phyloP scores from a whole-genome alignment of 176 grass and related monocot genomes.

The Thinopyrum elongatum region DNA sequence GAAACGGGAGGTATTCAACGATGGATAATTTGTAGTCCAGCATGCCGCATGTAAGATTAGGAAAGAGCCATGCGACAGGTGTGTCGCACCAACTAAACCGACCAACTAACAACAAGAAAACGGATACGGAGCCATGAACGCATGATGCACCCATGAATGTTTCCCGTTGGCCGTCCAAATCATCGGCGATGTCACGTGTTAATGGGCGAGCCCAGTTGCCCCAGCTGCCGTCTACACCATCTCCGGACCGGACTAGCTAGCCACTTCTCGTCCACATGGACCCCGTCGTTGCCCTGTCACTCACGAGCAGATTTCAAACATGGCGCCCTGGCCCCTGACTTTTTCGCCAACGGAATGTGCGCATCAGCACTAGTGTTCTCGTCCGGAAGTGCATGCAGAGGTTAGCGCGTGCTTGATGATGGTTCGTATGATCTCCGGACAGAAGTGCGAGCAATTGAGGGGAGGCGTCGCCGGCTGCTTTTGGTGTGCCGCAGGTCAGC shows the following conservation, averaged over 20 bases:
- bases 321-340: no score
- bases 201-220: not conserved
- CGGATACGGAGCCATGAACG: not conserved
- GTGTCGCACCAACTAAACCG: not conserved
- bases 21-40: not conserved
- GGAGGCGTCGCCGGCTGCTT: no score
- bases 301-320: no score
- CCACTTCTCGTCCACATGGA: no score
- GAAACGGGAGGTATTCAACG: not conserved
- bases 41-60: not conserved
- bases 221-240: not conserved
- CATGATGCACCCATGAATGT: not conserved
- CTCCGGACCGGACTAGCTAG: not conserved
- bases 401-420: no score
- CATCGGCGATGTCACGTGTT: not conserved
- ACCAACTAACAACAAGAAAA: not conserved
- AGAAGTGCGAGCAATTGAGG: no score
- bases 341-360: no score
- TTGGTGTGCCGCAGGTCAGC: no score
- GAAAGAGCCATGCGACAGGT: not conserved
- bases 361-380: no score
- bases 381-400: no score
- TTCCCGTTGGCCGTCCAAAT: slow-evolving; percentile 21
- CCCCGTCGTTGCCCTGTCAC: no score
- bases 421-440: no score